Conservation (phyloP, 331 rosid genomes). For the Stylosanthes scabra region DNA sequence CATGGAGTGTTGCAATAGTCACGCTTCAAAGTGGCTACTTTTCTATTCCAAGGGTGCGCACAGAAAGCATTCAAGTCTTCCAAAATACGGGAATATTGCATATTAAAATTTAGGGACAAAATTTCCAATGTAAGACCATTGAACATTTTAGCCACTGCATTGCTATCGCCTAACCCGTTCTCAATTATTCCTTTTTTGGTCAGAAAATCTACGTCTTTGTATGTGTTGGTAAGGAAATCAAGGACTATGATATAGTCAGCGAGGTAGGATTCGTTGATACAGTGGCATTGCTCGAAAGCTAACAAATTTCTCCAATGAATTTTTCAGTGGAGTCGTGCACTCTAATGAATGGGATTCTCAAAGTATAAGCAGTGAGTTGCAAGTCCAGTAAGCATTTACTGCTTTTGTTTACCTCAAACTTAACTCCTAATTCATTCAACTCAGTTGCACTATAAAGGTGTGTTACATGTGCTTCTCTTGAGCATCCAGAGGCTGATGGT, state of each 20-base stretch:
- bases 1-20: slow-evolving; percentile 11
- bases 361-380: fast-evolving
- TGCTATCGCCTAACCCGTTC: background rate
- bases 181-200: background rate
- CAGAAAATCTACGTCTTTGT: background rate
- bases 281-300: slow-evolving; percentile 29
- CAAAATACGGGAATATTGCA: background rate
- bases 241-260: slow-evolving; percentile 25
- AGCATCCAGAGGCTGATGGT: background rate
- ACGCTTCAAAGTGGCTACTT: background rate
- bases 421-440: slow-evolving; percentile 5
- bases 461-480: background rate
- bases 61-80: background rate
- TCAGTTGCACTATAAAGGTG: background rate
- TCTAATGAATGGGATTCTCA: slow-evolving; percentile 22
- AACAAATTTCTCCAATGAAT: slow-evolving; percentile 28
- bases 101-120: background rate
- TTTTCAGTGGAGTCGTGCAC: slow-evolving; percentile 25
- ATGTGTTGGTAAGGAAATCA: slow-evolving; percentile 27
- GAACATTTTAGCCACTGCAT: background rate
- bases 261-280: background rate
- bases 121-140: too few relatives aligned
- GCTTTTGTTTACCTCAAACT: background rate
- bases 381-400: background rate
- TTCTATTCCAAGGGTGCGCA: background rate